A percentile compares a stretch with the other conserved stretches of the same genome.
phyloP scores from a whole-genome alignment of 2,329 filamentous ascomycete species.

The Colletotrichum paranaense region DNA sequence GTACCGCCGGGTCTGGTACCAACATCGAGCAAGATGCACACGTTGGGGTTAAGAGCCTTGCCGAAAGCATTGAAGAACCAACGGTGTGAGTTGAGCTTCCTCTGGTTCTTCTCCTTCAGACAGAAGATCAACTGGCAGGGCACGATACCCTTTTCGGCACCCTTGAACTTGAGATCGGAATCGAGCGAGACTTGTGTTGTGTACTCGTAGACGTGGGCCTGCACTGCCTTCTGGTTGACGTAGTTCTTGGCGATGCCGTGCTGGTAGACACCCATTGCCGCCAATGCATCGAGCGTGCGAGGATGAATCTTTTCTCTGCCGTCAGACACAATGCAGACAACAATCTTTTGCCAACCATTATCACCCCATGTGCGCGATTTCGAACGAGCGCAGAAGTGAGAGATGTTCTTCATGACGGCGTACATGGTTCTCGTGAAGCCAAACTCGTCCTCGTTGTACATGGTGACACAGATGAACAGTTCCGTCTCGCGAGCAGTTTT shows the following conservation, averaged over 20 bases:
- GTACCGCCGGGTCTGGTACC: constrained; percentile 91
- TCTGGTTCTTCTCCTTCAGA: constrained; percentile 95
- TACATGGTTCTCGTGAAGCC: constrained; percentile 98
- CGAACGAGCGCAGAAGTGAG: constrained; percentile 92
- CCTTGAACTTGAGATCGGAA: constrained; percentile 97
- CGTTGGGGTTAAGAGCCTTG: constrained; percentile 89
- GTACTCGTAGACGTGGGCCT: constrained; percentile 98
- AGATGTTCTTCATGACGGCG: constrained; percentile 97
- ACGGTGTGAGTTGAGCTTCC: constrained; percentile 97
- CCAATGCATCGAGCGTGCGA: constrained; percentile 90
- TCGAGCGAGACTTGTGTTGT: constrained; percentile 98
- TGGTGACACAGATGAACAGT: constrained; percentile 95
- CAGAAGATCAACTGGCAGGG: constrained; percentile 99
- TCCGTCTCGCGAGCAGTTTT: constrained; percentile 89
- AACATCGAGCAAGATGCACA: constrained; percentile 96
- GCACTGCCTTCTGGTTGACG: constrained; percentile 95
- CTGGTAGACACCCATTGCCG: constrained; percentile 98
- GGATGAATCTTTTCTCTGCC: constrained; percentile 92
- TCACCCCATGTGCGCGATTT: constrained; percentile 98
- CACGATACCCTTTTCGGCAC: constrained; percentile 98
- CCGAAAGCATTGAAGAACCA: constrained; percentile 99
- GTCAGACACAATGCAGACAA: constrained; percentile 96
- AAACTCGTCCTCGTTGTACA: constrained; percentile 99
- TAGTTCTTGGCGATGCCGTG: constrained; percentile 98
- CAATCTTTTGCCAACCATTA: constrained; percentile 98